Conservation (phyloP, 2,329 filamentous ascomycete species). For the Colletotrichum scovillei region DNA sequence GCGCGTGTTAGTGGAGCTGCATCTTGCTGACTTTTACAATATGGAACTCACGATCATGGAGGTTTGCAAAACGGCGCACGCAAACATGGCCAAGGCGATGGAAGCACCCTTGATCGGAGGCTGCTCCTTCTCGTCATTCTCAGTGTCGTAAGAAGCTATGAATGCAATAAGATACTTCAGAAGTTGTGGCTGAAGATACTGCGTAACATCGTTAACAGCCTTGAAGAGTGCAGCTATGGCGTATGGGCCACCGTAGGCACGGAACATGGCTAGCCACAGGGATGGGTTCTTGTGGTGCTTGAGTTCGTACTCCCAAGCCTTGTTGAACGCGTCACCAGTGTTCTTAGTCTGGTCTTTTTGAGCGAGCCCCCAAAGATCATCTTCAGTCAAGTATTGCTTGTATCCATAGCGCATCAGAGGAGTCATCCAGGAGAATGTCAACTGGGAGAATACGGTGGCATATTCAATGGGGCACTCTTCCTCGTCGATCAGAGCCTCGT, state of each 20-base stretch:
- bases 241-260: conserved; percentile 88
- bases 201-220: conserved; percentile 83
- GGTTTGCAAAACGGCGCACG: conserved; percentile 86
- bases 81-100: conserved; percentile 93
- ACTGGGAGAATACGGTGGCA: conserved; percentile 89
- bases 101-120: conserved; percentile 86
- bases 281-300: conserved; percentile 77
- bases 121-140: conserved; percentile 66
- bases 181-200: conserved; percentile 92
- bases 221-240: conserved; percentile 87
- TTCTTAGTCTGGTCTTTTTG: conserved; percentile 81
- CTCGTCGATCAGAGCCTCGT: conserved; percentile 68
- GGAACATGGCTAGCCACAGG: conserved; percentile 87
- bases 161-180: conserved; percentile 86
- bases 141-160: conserved; percentile 76
- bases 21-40: background rate
- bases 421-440: conserved; percentile 99
- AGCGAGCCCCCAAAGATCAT: conserved; percentile 94
- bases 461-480: conserved; percentile 84
- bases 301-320: conserved; percentile 82
- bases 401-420: conserved; percentile 97
- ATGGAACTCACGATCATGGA: conserved; percentile 71
- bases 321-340: conserved; percentile 77
- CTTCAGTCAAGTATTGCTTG: conserved; percentile 89
- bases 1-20: conserved; percentile 29